Evolutionary conservation across 345 rosid genomes (phyloP).

Genomic region (Eucalyptus caleyi): DNA sequence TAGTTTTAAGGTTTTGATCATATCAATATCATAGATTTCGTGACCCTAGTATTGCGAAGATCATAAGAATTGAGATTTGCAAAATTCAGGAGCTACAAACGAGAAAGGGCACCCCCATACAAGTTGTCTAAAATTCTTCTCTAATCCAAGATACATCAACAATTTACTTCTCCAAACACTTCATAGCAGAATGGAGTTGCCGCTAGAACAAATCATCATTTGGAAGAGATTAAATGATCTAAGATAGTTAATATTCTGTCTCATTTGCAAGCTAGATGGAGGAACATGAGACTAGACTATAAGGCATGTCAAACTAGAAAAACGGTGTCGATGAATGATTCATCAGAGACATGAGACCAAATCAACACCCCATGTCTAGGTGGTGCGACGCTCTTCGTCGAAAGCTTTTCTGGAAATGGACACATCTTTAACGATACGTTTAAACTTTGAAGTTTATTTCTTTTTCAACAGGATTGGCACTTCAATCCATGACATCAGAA

Average conservation of each 20-base stretch:
- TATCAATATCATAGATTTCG: not conserved
- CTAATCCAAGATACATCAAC: not conserved
- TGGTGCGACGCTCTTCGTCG: not conserved
- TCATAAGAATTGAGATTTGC: not conserved
- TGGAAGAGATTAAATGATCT: not conserved
- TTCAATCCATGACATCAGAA: not conserved
- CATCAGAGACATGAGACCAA: no score
- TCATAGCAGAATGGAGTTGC: not conserved
- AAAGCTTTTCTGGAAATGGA: not conserved
- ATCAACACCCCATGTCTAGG: no score
- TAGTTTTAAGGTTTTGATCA: not conserved
- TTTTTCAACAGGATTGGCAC: not conserved
- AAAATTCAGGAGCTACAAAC: not conserved
- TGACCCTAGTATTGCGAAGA: not conserved
- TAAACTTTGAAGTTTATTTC: not conserved
- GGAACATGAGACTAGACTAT: not conserved
- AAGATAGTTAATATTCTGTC: not conserved
- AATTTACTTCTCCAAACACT: not conserved
- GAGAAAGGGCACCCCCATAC: not conserved
- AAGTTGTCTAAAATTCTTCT: not conserved
- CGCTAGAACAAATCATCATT: not conserved
- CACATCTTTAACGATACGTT: not conserved
- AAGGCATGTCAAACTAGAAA: not conserved
- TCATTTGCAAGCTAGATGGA: not conserved
- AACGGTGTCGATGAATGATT: not conserved